Conservation (phyloP, 164 flowering plant genomes). For the Houttuynia cordata region DNA sequence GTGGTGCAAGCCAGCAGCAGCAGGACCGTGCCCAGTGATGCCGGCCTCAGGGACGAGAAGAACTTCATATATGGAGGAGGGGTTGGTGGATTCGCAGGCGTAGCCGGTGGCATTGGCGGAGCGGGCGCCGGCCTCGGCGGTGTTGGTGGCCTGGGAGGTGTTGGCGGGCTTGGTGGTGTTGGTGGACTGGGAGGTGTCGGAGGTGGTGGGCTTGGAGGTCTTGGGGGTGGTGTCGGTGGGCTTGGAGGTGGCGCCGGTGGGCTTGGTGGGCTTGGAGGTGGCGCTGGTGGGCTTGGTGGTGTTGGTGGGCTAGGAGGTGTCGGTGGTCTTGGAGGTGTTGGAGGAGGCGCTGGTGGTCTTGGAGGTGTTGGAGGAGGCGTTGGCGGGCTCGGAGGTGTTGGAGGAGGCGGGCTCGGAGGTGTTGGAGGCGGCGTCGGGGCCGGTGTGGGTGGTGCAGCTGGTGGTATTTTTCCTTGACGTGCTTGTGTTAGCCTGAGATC, state of each 20-base stretch:
- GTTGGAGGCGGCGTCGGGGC: conserved; percentile 5
- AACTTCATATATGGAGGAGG: conserved; percentile 3
- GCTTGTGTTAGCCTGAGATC: neutral
- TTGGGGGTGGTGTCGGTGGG: neutral
- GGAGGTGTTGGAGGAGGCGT: conserved; percentile 6
- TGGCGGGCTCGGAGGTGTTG: no score
- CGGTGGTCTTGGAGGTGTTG: conserved; percentile 4
- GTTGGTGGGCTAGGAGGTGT: neutral
- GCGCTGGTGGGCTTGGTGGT: conserved; percentile 3
- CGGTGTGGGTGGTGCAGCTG: neutral
- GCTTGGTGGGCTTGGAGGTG: no score
- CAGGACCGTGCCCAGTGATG: conserved; percentile 7
- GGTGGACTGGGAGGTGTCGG: conserved; percentile 3
- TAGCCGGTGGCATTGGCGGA: neutral
- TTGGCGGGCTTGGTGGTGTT: neutral
- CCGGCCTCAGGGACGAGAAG: conserved; percentile 7
- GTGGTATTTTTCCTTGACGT: neutral
- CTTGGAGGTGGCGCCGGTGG: neutral
- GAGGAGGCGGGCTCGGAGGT: conserved; percentile 6
- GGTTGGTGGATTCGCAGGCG: neutral
- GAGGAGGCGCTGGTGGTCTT: conserved; percentile 4
- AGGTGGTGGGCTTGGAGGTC: no score
- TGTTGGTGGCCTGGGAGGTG: neutral
- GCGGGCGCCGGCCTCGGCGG: conserved; percentile 1
- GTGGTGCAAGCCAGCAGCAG: neutral